Percentiles rank a stretch among this genome's conserved stretches.
These are phyloP conservation scores for Gilbertella persicaria DNA, from an alignment of 371 early-diverging fungal genomes.

Conservation along the genomic window DNA sequence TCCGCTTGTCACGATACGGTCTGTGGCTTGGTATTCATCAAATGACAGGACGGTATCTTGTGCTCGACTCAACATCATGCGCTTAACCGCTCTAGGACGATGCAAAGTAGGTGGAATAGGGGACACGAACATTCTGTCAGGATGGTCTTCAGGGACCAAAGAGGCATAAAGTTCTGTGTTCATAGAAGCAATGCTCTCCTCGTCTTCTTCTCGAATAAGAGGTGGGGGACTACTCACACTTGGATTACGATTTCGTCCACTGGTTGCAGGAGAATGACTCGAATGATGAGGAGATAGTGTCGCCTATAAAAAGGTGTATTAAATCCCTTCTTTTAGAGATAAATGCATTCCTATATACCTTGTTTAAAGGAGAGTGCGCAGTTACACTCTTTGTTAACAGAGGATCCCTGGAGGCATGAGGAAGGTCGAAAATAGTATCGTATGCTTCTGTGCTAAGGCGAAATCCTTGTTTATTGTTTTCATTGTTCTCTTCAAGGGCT, in stretches of 20 bases:
- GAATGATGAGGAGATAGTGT: too few species aligned
- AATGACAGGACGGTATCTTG: constrained; percentile 1
- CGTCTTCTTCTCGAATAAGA: constrained; percentile 3
- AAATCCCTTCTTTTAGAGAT: too few species aligned
- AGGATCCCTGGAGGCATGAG: too few species aligned
- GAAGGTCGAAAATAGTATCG: too few species aligned
- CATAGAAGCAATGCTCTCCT: background rate
- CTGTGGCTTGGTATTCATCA: background rate
- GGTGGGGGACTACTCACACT: background rate
- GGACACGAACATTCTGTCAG: background rate
- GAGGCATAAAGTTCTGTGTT: background rate
- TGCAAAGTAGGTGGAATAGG: background rate
- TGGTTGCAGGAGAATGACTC: too few species aligned
- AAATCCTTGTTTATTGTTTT: too few species aligned
- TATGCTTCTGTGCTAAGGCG: too few species aligned
- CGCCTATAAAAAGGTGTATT: too few species aligned
- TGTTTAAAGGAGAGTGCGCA: too few species aligned
- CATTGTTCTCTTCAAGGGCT: too few species aligned
- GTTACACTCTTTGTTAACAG: too few species aligned
- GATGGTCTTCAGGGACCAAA: background rate
- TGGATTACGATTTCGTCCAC: background rate
- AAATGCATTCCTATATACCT: too few species aligned
- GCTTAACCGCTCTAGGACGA: background rate
- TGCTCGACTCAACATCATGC: background rate
- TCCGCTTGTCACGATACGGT: background rate